phyloP scores from a whole-genome alignment of 345 rosid species.

The Schrenkiella parvula region DNA sequence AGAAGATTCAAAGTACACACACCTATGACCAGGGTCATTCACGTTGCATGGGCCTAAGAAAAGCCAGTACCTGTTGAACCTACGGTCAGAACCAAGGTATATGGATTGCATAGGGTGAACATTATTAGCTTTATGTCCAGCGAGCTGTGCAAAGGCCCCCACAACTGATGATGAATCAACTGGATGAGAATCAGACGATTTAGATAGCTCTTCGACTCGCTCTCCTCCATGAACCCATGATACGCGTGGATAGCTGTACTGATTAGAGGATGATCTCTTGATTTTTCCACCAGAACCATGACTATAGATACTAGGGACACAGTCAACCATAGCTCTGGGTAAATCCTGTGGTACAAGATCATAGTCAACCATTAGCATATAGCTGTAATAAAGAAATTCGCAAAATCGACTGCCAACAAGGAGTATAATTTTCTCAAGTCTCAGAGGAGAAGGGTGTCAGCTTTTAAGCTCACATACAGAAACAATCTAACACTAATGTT shows the following conservation, averaged over 20 bases:
- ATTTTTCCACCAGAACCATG: constrained; percentile 89
- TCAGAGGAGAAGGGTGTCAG: background rate
- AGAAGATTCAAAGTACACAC: constrained; percentile 94
- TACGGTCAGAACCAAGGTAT: constrained; percentile 92
- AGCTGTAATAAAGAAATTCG: background rate
- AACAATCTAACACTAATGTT: background rate
- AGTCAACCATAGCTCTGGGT: constrained; percentile 41
- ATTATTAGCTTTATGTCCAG: constrained; percentile 33
- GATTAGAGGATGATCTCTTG: constrained; percentile 61
- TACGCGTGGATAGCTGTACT: constrained; percentile 40
- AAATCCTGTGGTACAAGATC: constrained; percentile 43
- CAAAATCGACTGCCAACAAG: background rate
- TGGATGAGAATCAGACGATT: constrained; percentile 50
- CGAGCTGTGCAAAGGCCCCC: constrained; percentile 33
- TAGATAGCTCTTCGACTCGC: constrained; percentile 30
- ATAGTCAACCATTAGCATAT: constrained; percentile 1
- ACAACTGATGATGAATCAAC: constrained; percentile 60
- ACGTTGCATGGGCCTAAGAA: constrained; percentile 90
- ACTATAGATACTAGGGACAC: constrained; percentile 40
- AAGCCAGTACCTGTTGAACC: constrained; percentile 97
- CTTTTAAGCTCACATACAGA: background rate
- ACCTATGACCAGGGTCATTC: constrained; percentile 88
- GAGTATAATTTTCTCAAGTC: background rate
- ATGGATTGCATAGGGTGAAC: constrained; percentile 84
- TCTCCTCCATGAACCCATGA: constrained; percentile 68